phyloP scores from a whole-genome alignment of 176 grass and related monocot genomes.

The Avena atlantica region DNA sequence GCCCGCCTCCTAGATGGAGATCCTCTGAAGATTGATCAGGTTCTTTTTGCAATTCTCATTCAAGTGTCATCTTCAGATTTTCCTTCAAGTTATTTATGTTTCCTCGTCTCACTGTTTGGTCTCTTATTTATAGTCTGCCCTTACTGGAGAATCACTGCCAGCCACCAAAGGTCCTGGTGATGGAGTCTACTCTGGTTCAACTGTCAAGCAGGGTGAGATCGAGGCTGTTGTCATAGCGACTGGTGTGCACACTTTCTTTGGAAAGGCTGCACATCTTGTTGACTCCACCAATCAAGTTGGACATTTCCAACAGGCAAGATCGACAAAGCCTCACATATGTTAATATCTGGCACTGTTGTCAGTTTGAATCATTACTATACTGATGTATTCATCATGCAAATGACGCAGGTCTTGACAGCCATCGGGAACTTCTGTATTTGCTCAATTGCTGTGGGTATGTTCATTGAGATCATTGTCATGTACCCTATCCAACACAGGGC shows the following conservation, averaged over 20 bases:
- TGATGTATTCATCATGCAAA: background rate
- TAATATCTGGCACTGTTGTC: background rate
- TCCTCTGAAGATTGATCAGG: conserved; percentile 72
- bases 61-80: too few relatives aligned
- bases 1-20: conserved; percentile 66
- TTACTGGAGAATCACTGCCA: conserved; percentile 63
- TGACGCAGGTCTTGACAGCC: conserved; percentile 56
- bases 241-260: conserved; percentile 71
- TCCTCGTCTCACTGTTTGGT: background rate
- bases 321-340: background rate
- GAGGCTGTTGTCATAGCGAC: conserved; percentile 70
- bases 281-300: conserved; percentile 68
- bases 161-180: conserved; percentile 60
- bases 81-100: background rate
- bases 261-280: conserved; percentile 68
- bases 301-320: conserved; percentile 64
- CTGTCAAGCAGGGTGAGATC: conserved; percentile 63
- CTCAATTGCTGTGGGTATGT: conserved; percentile 57
- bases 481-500: conserved; percentile 60
- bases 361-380: background rate
- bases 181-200: conserved; percentile 61
- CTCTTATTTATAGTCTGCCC: conserved; percentile 47
- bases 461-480: conserved; percentile 64
- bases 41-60: too few relatives aligned
- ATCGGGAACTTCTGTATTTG: conserved; percentile 68